Evolutionary conservation across 306 rosid genomes (phyloP), one percentile per base, ranked within the genome.

Genomic region (Amphicarpaea edgeworthii): DNA sequence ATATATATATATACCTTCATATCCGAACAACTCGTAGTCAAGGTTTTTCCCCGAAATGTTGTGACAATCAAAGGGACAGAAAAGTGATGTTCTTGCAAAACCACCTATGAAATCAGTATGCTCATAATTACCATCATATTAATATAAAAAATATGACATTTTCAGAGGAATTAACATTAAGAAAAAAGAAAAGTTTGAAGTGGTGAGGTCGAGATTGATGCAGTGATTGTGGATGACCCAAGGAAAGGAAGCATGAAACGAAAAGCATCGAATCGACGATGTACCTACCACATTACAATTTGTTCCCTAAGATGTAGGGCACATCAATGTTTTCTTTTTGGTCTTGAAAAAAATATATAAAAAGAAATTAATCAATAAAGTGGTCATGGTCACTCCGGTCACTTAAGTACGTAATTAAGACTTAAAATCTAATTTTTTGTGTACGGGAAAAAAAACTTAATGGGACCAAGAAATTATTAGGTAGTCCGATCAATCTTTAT

Each of bases 221-320:
- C 30, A 28, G 41, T 54, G 57, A 54, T 42, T 60, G 53, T 24
- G 64, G 67, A 68, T 59, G 70, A 57, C 70, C 76, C 70, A 19
- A 57, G 26, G 41, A 68, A 68, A 62, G 73, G 78, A 79, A 40
- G 73, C 77, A 79, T 40, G 43, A 54, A 79, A 72, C 17, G 12
- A 72, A 79, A 72, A 63, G 41, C 50, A 72, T 42, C 60, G 30
- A 72, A 30, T 45, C 6, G 19, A 72, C 4, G 61, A 43, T 65
- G 74, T 63, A 70, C 58, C 83, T 62, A 72, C 69, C 79, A 54
- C 45, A 73, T 64, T 54, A 54, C 62, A 46, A 53, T 53, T 64
- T 72, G 74, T 79, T 63, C 69, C 60, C 79, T 64, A 51, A 9
- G 61, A 71, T 42, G 73, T 32, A 49, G 54, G 64, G 34, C 16